These are phyloP conservation scores for Fusarium albosuccineum DNA, from an alignment of 2,329 filamentous ascomycete genomes.

Conservation along the genomic window DNA sequence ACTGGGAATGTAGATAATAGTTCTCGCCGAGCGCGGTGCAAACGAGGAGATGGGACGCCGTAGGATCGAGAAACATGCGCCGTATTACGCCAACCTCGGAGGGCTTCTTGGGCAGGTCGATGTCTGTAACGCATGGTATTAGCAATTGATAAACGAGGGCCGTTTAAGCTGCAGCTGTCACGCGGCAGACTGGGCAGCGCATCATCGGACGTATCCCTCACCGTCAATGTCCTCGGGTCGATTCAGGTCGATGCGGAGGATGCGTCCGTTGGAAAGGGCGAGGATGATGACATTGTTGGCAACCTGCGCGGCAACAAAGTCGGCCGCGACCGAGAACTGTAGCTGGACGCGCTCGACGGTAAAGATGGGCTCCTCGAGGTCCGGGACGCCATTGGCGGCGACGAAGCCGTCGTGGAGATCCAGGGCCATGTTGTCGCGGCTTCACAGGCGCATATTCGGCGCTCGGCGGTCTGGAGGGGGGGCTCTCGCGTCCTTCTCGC, in stretches of 20 bases:
- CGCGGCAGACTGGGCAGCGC: not conserved
- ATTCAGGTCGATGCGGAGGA: slow-evolving; percentile 93
- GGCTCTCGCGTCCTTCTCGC: slow-evolving; percentile 11
- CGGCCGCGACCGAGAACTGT: slow-evolving; percentile 92
- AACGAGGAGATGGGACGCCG: slow-evolving; percentile 92
- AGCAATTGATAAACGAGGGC: slow-evolving; percentile 13
- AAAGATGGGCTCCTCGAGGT: slow-evolving; percentile 84
- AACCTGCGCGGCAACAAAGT: slow-evolving; percentile 96
- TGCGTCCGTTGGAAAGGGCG: slow-evolving; percentile 90
- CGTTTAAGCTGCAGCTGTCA: not conserved
- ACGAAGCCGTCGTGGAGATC: slow-evolving; percentile 74
- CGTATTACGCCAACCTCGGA: slow-evolving; percentile 93
- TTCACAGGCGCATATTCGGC: slow-evolving; percentile 43
- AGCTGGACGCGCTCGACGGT: slow-evolving; percentile 93
- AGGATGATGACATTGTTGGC: slow-evolving; percentile 97
- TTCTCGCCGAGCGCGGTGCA: slow-evolving; percentile 94
- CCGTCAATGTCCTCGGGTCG: slow-evolving; percentile 95
- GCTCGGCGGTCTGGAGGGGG: slow-evolving; percentile 2
- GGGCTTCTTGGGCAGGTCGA: slow-evolving; percentile 94
- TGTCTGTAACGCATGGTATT: slow-evolving; percentile 70
- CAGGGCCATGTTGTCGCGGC: slow-evolving; percentile 51
- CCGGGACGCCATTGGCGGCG: slow-evolving; percentile 69
- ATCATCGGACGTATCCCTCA: slow-evolving; percentile 51
- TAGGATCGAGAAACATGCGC: slow-evolving; percentile 97
- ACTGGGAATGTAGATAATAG: slow-evolving; percentile 97